Conservation (phyloP, 164 flowering plant genomes). For the Santalum album region DNA sequence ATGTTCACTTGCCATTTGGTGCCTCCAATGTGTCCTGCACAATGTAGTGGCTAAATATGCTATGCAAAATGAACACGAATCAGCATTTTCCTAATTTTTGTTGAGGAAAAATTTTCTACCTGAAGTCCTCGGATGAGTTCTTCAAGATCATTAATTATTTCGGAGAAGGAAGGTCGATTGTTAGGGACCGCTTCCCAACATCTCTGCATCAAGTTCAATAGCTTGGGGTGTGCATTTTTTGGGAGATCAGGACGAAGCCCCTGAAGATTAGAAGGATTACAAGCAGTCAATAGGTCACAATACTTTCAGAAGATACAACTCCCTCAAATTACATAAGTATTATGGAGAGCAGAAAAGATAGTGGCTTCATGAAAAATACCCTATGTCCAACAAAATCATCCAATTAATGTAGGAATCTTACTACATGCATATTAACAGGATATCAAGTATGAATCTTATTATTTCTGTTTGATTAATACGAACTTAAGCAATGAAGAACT, state of each 20-base stretch:
- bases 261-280: conserved; percentile 19
- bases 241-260: conserved; percentile 85
- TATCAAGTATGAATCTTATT: too few relatives aligned
- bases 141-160: conserved; percentile 54
- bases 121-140: conserved; percentile 36
- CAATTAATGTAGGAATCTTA: too few relatives aligned
- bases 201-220: conserved; percentile 68
- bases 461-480: too few relatives aligned
- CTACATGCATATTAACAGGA: too few relatives aligned
- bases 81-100: neutral
- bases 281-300: neutral
- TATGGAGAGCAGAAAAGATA: too few relatives aligned
- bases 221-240: conserved; percentile 48
- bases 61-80: neutral
- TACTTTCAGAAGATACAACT: neutral
- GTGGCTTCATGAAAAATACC: too few relatives aligned
- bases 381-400: too few relatives aligned
- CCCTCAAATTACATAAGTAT: too few relatives aligned
- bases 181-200: conserved; percentile 75
- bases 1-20: conserved; percentile 10
- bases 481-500: neutral
- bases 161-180: conserved; percentile 65
- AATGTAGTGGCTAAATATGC: neutral
- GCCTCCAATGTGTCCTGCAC: conserved; percentile 17
- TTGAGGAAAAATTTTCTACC: conserved; percentile 21